Base-by-base conservation (phyloP, 352 stramenopile genomes). In the Globisporangium parvum region DNA sequence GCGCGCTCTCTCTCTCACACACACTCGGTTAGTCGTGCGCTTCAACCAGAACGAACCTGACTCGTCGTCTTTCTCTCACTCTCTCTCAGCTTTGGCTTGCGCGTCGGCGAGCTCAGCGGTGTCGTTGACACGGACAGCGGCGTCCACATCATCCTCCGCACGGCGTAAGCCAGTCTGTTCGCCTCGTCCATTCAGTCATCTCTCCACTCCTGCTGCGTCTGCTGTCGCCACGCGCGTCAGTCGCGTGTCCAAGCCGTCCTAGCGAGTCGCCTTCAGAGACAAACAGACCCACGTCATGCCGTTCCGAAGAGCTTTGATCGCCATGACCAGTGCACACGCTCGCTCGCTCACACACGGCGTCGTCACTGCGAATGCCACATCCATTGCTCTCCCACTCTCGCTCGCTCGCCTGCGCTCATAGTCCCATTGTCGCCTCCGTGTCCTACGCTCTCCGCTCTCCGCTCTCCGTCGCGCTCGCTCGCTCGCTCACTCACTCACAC, bases 61-160 rank as follows among this genome's bases (percentile, higher is more conserved):
- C n/a, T 17, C 35, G 35, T 41, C 26, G 26, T 31, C 21, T 17
- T 5, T 35, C 46, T 44, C 14, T 15, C n/a, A 14, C 21, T 28
- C 31, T 20, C 24, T 33, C 46, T 48, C n/a, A 88, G 78, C 46
- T 98, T 98, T 65, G 77, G 62, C 14, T 79, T 99, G 21, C 62
- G 89, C 51, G 83, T 98, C 23, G 94, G 92, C 42, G 82, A 98
- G 67, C 85, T 98, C 63, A 97, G 85, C 53, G 86, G 75, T 49
- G 93, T 98, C 62, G 89, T 99, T 21, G 92, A 96, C 58, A 98
- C 93, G 50, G 95, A 98, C 70, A 97, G 82, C 54, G 96, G 96
- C 49, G 93, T 98, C 60, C 96, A 99, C 83, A 95, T 99, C 58
- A 98, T 99, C 51, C 81, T 98, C 51, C 82, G 95, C 61, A 92